These are phyloP conservation scores for Pyrus pyrifolia DNA, from an alignment of 306 rosid species.

Conservation along the genomic window DNA sequence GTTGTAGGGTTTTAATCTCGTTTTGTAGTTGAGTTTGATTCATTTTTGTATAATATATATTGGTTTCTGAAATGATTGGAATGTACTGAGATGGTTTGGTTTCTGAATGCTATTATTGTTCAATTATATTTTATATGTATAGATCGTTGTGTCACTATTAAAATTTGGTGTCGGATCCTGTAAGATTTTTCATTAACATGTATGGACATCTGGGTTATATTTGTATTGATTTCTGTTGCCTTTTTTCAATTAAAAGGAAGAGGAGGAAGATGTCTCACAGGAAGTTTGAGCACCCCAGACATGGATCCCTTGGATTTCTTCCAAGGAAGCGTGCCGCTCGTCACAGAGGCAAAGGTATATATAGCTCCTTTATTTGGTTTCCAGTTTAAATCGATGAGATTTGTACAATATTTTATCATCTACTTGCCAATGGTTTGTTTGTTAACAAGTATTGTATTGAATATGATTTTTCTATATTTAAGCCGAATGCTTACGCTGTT, in stretches of 20 bases:
- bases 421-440: background rate
- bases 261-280: slow-evolving; percentile 68
- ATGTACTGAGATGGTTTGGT: background rate
- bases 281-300: slow-evolving; percentile 90
- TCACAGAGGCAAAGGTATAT: slow-evolving; percentile 72
- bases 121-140: background rate
- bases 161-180: background rate
- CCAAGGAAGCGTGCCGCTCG: slow-evolving; percentile 84
- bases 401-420: background rate
- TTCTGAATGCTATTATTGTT: background rate
- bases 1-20: background rate
- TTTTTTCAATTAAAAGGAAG: background rate
- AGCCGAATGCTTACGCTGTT: background rate
- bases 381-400: background rate
- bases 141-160: background rate
- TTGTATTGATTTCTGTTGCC: background rate
- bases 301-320: slow-evolving; percentile 81
- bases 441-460: too few species aligned
- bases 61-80: background rate
- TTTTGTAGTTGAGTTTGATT: background rate
- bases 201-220: background rate
- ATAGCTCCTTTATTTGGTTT: background rate
- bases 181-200: background rate
- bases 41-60: background rate
- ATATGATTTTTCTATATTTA: background rate